These are phyloP conservation scores for Cercospora brassicicola DNA, from an alignment of 2,329 filamentous ascomycete species.

Conservation along the genomic window DNA sequence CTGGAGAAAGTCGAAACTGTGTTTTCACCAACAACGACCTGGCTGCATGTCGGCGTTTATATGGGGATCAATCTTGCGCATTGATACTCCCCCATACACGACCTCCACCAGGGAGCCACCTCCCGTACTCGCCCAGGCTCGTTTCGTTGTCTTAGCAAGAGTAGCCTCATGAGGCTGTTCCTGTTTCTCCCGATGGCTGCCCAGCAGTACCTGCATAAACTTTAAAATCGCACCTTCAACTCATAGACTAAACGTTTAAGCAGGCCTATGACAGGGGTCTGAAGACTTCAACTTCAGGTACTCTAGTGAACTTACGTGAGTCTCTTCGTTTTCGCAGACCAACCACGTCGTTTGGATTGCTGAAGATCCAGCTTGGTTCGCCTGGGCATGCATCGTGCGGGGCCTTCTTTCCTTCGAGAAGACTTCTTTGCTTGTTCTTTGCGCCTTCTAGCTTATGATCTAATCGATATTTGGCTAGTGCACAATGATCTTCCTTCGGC, in stretches of 20 bases:
- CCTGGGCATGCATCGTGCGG: background rate
- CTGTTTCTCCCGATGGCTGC: slow-evolving; percentile 14
- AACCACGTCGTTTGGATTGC: background rate
- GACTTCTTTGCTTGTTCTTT: background rate
- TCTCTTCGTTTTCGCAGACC: background rate
- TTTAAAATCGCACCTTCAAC: slow-evolving; percentile 12
- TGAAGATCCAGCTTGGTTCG: background rate
- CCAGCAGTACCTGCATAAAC: slow-evolving; percentile 3
- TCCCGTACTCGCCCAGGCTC: background rate
- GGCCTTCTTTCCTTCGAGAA: background rate
- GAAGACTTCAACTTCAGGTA: background rate
- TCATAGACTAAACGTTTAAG: slow-evolving; percentile 10
- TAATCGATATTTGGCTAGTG: background rate
- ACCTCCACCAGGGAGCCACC: background rate
- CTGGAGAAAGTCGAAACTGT: slow-evolving; percentile 1
- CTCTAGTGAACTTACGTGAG: background rate
- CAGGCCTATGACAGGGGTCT: background rate
- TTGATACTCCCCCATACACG: background rate
- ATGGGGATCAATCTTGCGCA: background rate
- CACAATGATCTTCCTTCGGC: background rate
- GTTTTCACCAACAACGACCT: background rate
- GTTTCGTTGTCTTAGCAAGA: slow-evolving; percentile 6
- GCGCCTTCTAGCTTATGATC: slow-evolving; percentile 2
- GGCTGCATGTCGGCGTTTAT: slow-evolving; percentile 3
- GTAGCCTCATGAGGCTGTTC: slow-evolving; percentile 9